Conservation (phyloP, 805 yeast genomes). For the Candida rishiriensis region DNA sequence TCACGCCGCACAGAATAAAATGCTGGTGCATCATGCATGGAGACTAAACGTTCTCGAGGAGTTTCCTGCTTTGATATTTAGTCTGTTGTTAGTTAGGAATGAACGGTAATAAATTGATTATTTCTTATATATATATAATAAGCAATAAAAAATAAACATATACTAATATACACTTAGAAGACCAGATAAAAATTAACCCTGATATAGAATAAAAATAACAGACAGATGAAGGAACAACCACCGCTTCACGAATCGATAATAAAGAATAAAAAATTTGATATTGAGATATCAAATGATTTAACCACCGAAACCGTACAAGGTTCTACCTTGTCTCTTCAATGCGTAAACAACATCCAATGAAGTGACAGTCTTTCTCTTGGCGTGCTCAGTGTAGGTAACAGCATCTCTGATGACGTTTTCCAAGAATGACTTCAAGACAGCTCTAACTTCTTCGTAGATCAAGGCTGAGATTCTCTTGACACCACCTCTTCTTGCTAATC, state of each 20-base stretch:
- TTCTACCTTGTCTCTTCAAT: conserved; percentile 99
- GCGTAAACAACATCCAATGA: conserved; percentile 98
- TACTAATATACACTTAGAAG: too few relatives aligned
- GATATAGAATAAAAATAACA: not conserved
- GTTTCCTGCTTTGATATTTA: too few relatives aligned
- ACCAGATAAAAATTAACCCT: conserved; percentile 3
- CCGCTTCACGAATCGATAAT: not conserved
- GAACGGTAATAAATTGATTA: not conserved
- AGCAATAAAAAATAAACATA: not conserved
- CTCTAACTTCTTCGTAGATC: conserved; percentile 98
- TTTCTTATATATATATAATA: not conserved
- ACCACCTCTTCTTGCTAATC: conserved; percentile 99
- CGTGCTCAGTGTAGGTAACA: conserved; percentile 99
- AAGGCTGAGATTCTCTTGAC: conserved; percentile 99
- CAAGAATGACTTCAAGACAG: conserved; percentile 90
- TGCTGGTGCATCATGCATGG: too few relatives aligned
- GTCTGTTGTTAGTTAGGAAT: not conserved
- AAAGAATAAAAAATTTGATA: conserved; percentile 1
- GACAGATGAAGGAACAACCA: too few relatives aligned
- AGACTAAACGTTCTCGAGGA: too few relatives aligned
- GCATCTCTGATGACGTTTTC: conserved; percentile 98
- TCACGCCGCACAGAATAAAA: too few relatives aligned
- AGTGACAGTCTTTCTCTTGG: conserved; percentile 99
- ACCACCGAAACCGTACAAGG: conserved; percentile 99
- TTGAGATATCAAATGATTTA: conserved; percentile 34